phyloP scores from a whole-genome alignment of 2,329 filamentous ascomycete species.

The Botryotinia globosa region DNA sequence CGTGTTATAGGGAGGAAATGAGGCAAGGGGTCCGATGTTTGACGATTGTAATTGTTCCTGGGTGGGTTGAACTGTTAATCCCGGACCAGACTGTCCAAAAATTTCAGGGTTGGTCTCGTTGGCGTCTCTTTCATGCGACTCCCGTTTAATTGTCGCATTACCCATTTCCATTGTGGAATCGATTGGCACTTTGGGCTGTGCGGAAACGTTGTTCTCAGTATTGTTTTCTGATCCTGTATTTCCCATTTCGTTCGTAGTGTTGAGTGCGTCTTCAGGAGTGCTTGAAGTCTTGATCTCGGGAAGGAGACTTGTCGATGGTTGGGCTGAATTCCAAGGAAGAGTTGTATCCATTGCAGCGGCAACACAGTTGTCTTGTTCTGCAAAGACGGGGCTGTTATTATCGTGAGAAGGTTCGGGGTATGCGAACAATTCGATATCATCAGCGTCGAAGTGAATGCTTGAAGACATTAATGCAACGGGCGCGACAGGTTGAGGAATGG shows the following conservation, averaged over 20 bases:
- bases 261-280: background rate
- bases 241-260: background rate
- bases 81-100: background rate
- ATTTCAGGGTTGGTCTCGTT: background rate
- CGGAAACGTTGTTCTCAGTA: background rate
- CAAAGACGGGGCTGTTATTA: background rate
- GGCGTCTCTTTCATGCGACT: background rate
- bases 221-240: background rate
- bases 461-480: slow-evolving; percentile 20
- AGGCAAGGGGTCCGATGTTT: background rate
- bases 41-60: background rate
- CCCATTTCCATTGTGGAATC: background rate
- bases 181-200: background rate
- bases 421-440: background rate
- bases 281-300: background rate
- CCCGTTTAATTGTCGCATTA: background rate
- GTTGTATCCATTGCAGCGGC: background rate
- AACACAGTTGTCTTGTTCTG: background rate
- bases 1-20: background rate
- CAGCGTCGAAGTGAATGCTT: background rate
- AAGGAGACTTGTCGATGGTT: background rate
- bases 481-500: slow-evolving; percentile 16
- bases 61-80: background rate
- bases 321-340: background rate
- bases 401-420: background rate